These are phyloP conservation scores for Wickerhamomyces subpelliculosus DNA, from an alignment of 805 yeast species.

Conservation along the genomic window DNA sequence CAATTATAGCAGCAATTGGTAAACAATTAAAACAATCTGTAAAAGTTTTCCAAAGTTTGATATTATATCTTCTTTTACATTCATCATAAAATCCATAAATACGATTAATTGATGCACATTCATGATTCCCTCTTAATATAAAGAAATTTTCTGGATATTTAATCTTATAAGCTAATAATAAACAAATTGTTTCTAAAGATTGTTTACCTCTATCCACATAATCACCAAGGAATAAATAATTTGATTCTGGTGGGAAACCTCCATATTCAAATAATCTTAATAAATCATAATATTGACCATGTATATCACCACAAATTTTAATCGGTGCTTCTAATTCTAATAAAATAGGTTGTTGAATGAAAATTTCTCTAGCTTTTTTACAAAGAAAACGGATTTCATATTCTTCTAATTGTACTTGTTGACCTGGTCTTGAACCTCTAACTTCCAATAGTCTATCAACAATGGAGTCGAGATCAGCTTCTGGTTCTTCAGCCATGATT, in stretches of 20 bases:
- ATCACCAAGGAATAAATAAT: conserved; percentile 92
- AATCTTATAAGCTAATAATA: conserved; percentile 90
- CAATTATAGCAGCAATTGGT: conserved; percentile 97
- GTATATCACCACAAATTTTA: conserved; percentile 93
- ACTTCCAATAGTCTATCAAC: conserved; percentile 96
- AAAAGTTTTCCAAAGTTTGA: conserved; percentile 97
- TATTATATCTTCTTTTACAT: conserved; percentile 96
- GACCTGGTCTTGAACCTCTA: conserved; percentile 97
- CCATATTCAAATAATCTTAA: conserved; percentile 95
- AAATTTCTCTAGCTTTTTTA: conserved; percentile 96
- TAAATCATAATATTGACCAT: conserved; percentile 96
- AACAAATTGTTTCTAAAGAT: conserved; percentile 91
- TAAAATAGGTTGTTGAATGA: conserved; percentile 94
- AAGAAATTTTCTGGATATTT: conserved; percentile 98
- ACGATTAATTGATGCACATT: conserved; percentile 96
- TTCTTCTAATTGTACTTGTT: conserved; percentile 89
- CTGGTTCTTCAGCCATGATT: conserved; percentile 42
- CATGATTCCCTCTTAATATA: conserved; percentile 96
- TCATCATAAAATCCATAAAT: conserved; percentile 98
- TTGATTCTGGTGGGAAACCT: conserved; percentile 98
- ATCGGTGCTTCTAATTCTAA: conserved; percentile 97
- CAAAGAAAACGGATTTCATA: conserved; percentile 92
- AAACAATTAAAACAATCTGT: conserved; percentile 98
- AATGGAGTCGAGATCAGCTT: conserved; percentile 94
- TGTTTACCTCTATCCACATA: conserved; percentile 99